Evolutionary conservation across 2,329 filamentous ascomycete species (phyloP), one percentile per base, ranked within the genome.

Genomic region (Diplodia scrobiculata): DNA sequence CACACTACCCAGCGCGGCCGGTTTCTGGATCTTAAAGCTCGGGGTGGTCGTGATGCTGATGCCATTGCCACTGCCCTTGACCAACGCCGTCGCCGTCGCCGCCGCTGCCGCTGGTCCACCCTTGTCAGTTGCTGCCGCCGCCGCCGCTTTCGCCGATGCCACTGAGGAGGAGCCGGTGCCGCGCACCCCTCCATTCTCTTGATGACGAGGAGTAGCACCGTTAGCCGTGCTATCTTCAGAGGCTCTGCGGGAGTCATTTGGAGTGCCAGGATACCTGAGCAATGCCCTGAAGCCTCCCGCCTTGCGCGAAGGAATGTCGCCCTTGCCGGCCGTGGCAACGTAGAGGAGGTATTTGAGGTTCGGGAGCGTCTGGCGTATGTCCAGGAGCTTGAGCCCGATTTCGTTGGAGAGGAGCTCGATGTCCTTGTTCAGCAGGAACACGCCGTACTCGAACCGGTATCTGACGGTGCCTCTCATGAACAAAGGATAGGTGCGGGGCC

Each of bases 391-490:
- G 13, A 97, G 81, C 0, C 89, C 89, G 70, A 92, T 88, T 0
- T 81, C 79, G 67, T 83, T 84, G 21, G 79, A 78, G 11, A 90
- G 75, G 55, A 88, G 82, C 71, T 98, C 93, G 66, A 99, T 93
- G 73, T 98, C 83, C 78, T 98, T 97, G 80, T 98, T 98, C 14
- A 99, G 84, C n/a, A 98, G 81, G 72, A 98, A 99, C 74, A 97
- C 95, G 11, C 84, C 95, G 76, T 98, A 99, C 72, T 98, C 94
- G 77, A 98, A 98, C 2, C 94, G 88, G 80, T 94, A 98, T 53
- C 92, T 87, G 0, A 92, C 87, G 2, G 86, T 84, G 73, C 85
- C 84, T 67, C 81, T 82, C 80, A 90, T 78, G 77, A 93, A 93
- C 0, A 99, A 84, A 0, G 95, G 95, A 72, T 96, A 99, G 0